phyloP scores from a whole-genome alignment of 2,329 filamentous ascomycete genomes.

The Curvularia spicifera region DNA sequence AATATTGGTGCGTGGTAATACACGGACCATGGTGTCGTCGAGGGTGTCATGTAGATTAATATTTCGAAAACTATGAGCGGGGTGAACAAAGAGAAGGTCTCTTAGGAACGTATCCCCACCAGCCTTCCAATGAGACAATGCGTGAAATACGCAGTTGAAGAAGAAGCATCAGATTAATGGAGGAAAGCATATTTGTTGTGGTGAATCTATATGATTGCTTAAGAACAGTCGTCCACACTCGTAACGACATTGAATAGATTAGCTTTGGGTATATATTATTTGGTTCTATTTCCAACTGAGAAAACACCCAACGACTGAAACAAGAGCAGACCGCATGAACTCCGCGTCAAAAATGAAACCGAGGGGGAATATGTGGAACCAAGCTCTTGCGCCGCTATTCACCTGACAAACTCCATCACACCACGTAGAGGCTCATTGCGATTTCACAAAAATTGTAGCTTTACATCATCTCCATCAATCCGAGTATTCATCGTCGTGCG shows the following conservation, averaged over 20 bases:
- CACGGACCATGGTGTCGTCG: background rate
- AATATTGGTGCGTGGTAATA: background rate
- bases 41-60: background rate
- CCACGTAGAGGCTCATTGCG: background rate
- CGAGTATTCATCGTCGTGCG: slow-evolving; percentile 26
- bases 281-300: background rate
- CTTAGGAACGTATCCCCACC: background rate
- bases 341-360: no score
- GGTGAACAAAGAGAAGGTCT: background rate
- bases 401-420: background rate
- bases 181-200: background rate
- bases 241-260: background rate
- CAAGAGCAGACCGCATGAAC: background rate
- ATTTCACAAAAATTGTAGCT: background rate
- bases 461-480: slow-evolving; percentile 9
- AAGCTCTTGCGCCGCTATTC: background rate
- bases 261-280: background rate
- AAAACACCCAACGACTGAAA: background rate
- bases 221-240: background rate
- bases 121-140: background rate
- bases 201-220: background rate
- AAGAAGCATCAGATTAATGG: background rate
- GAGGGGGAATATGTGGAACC: background rate
- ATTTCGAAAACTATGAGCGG: background rate
- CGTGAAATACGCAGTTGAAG: background rate